These are phyloP conservation scores for Curvularia verruculosa DNA, from an alignment of 2,329 filamentous ascomycete species.

Conservation along the genomic window DNA sequence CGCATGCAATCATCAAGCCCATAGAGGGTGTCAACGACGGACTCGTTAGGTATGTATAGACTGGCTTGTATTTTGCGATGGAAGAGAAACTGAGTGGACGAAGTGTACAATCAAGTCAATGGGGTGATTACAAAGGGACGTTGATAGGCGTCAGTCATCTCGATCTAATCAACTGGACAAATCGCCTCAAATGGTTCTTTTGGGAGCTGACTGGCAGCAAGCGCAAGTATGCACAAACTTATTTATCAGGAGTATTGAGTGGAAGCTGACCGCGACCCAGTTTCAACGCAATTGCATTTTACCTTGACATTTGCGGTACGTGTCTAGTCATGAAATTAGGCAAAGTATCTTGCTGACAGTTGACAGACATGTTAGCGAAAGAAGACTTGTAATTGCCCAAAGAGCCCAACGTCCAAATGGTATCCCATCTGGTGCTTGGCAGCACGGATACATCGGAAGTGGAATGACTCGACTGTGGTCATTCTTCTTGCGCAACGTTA, in stretches of 20 bases:
- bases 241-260: too few relatives aligned
- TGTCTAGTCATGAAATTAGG: background rate
- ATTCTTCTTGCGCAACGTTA: background rate
- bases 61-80: background rate
- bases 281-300: conserved; percentile 69
- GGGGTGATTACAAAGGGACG: conserved; percentile 69
- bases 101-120: conserved; percentile 63
- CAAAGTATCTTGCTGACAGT: conserved; percentile 1
- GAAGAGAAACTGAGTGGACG: background rate
- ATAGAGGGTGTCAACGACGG: conserved; percentile 67
- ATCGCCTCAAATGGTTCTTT: conserved; percentile 64
- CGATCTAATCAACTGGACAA: conserved; percentile 71
- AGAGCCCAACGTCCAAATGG: background rate
- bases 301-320: conserved; percentile 69
- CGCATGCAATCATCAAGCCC: conserved; percentile 60
- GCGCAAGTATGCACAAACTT: conserved; percentile 52
- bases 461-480: background rate
- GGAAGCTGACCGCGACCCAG: conserved; percentile 43
- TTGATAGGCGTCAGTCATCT: conserved; percentile 68
- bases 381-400: conserved; percentile 36
- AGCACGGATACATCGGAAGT: background rate
- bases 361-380: conserved; percentile 48
- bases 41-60: conserved; percentile 58
- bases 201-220: conserved; percentile 63
- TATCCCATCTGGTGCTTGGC: background rate